Evolutionary conservation across 148 eudicot species (phyloP), one percentile per base, ranked within the genome.

Genomic region (Agrostemma githago): DNA sequence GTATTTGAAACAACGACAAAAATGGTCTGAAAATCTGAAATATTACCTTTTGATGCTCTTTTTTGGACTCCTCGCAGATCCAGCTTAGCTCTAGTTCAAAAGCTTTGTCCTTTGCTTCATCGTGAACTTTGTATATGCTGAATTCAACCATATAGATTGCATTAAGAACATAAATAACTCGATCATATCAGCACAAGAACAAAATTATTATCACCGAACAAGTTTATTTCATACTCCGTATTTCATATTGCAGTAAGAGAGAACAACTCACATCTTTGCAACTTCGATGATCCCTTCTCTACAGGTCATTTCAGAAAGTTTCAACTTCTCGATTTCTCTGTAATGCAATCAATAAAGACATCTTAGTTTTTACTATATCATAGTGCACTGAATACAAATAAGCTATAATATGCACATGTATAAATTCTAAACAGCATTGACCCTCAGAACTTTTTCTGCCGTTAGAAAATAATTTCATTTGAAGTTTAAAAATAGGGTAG

Each of bases 81-180:
- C 98, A 94, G 70, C 98, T 94, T 93, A 94, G 80, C 82, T 94
- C 98, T 78, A 94, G 82, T 81, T 94, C 98, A 75, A 94, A 94
- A 10, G 97, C 90, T 84, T 92, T 94, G 78, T 94, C 98, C 84
- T 94, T 94, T 42, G 98, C 98, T 81, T 94, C 98, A 62, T 94
- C 98, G 75, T 94, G 98, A 74, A 94, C 96, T 79, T 92, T 90
- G 84, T 91, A 93, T 51, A 93, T 93, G 79, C 98, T 93, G 95
- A 81, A 81, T 69, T 64, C 20, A 71, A 66, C 73, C 12, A 48
- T 1, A 15, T 17, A 44, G 37, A 42, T 41, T 4, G 0, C 21
- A 66, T 68, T 0, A 68, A 43, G 56, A 68, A 16, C 54, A 67
- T 40, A 7, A n/a, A 16, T 64, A 48, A 48, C 7, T 48, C 11